phyloP scores from a whole-genome alignment of 2,329 filamentous ascomycete genomes.

The Apiospora sp. region DNA sequence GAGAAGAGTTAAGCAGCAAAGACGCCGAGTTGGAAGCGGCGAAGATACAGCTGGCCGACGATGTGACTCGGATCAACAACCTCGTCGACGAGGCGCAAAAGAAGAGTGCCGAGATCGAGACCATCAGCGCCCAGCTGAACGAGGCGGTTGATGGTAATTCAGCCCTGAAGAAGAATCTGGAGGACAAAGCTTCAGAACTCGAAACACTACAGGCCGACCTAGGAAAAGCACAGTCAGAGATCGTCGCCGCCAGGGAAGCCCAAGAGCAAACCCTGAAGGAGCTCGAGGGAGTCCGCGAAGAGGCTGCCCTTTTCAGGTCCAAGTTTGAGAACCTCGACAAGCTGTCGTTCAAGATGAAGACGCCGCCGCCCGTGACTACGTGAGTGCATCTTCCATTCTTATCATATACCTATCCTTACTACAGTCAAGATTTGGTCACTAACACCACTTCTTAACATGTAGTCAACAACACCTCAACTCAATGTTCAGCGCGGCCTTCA shows the following conservation, averaged over 20 bases:
- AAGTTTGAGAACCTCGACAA: slow-evolving; percentile 14
- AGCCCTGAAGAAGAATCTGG: neutral
- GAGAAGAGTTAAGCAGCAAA: slow-evolving; percentile 2
- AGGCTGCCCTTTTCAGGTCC: neutral
- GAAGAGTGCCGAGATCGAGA: neutral
- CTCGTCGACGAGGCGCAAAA: slow-evolving; percentile 15
- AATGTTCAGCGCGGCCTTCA: slow-evolving; percentile 25
- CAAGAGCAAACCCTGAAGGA: neutral
- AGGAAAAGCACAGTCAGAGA: neutral
- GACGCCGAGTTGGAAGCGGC: slow-evolving; percentile 8
- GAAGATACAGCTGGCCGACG: neutral
- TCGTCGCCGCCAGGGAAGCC: neutral
- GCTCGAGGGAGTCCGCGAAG: neutral
- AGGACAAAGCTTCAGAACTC: neutral
- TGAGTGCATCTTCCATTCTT: slow-evolving; percentile 18
- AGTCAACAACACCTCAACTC: slow-evolving; percentile 25
- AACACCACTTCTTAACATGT: neutral
- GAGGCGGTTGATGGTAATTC: neutral
- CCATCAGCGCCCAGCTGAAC: neutral
- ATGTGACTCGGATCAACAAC: slow-evolving; percentile 3
- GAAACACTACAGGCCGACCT: neutral
- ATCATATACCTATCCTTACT: neutral
- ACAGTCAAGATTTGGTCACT: neutral
- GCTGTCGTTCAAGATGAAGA: slow-evolving; percentile 26
- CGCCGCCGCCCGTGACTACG: slow-evolving; percentile 23